Evolutionary conservation across 331 rosid genomes (phyloP), one percentile per base, ranked within the genome.

Genomic region (Pyrus hybrid): DNA sequence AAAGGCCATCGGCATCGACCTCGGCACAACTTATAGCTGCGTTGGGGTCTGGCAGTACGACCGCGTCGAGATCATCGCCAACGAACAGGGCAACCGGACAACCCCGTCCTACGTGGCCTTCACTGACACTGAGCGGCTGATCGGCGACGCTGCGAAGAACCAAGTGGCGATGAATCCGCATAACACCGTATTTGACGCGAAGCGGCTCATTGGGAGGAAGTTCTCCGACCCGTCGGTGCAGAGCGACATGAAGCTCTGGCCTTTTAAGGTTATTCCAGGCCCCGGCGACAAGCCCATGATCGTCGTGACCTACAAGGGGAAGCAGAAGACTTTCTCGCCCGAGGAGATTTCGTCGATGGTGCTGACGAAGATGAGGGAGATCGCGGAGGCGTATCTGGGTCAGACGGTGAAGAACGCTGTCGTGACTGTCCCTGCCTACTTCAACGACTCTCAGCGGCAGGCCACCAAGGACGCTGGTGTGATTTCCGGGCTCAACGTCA

Each of bases 331-430:
- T 0, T 89, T 89, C 67, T 54, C 88, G 0, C 80, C 90, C 0
- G 91, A 89, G 51, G 93, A 89, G 68, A 89, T 89, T 2, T 89
- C 90, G 0, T 87, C 93, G 5, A 89, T 87, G 90, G 89, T 89
- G 25, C 29, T 89, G 17, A 53, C 4, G 0, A 89, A 89, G 73
- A 89, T 89, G 91, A 80, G 82, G 65, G 91, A 89, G 49, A 68
- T 77, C 0, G 87, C 88, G 0, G 86, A 87, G 45, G 90, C 93
- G 60, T 89, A 65, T 74, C 69, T 89, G 2, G 91, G 93, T 6
- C 87, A 83, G 8, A 0, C 74, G 0, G 77, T 89, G 2, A 89
- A 87, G 10, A 89, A 89, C 67, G 93, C 90, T 0, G 91, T 89
- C 6, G 49, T 89, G 0, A 89, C 90, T 0, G 93, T 89, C 5